Evolutionary conservation across 1,139 yeast genomes (phyloP).

Genomic region (Lodderomyces oxycetoniae): DNA sequence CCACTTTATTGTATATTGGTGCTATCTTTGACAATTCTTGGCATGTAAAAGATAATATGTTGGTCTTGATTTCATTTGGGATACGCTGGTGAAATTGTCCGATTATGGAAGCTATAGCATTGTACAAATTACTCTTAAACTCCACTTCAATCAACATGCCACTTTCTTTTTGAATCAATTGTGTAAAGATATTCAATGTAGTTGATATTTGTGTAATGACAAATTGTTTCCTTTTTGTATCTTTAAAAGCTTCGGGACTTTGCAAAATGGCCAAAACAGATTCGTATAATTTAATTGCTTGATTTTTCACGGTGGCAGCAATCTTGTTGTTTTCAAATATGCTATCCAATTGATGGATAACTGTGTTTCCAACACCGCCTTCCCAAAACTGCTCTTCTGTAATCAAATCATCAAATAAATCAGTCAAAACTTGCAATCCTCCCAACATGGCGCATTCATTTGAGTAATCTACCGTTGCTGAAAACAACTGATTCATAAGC

Average conservation of each 20-base stretch:
- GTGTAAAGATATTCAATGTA: slow-evolving; percentile 18
- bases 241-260: slow-evolving; percentile 46
- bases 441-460: slow-evolving; percentile 47
- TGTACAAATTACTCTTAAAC: slow-evolving; percentile 26
- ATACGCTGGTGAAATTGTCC: slow-evolving; percentile 33
- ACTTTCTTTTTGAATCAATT: slow-evolving; percentile 17
- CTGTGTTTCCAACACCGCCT: slow-evolving; percentile 56
- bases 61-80: slow-evolving; percentile 17
- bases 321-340: slow-evolving; percentile 30
- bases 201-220: slow-evolving; percentile 26
- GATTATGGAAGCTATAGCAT: slow-evolving; percentile 24
- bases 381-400: slow-evolving; percentile 84
- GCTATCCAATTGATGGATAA: slow-evolving; percentile 44
- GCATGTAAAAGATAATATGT: slow-evolving; percentile 15
- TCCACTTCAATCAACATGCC: slow-evolving; percentile 20
- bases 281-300: slow-evolving; percentile 50
- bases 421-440: slow-evolving; percentile 66
- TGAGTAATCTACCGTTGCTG: slow-evolving; percentile 29
- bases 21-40: slow-evolving; percentile 21
- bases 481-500: slow-evolving; percentile 48
- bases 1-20: slow-evolving; percentile 14
- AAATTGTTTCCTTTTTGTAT: slow-evolving; percentile 26
- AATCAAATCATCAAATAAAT: slow-evolving; percentile 78
- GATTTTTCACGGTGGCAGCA: slow-evolving; percentile 37
- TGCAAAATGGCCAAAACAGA: slow-evolving; percentile 50